A percentile compares a stretch with the other conserved stretches of the same genome.
phyloP scores from a whole-genome alignment of 148 eudicot genomes.

The Salicornia ramosissima region DNA sequence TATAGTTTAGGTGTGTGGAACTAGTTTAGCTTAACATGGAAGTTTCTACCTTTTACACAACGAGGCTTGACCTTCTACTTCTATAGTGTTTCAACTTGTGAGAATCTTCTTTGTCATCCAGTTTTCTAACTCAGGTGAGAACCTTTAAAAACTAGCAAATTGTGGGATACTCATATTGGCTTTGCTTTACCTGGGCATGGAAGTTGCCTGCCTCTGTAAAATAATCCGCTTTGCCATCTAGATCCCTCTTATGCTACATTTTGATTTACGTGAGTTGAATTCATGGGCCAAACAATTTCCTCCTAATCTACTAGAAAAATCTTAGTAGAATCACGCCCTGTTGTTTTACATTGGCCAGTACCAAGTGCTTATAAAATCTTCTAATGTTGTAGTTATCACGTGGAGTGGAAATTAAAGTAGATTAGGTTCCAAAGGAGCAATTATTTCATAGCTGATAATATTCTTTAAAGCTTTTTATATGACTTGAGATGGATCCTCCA shows the following conservation, averaged over 20 bases:
- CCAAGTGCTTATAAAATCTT: not conserved
- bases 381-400: not conserved
- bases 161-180: not conserved
- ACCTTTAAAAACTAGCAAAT: no score
- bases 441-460: no score
- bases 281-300: not conserved
- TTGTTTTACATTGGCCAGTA: not conserved
- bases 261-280: not conserved
- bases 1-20: not conserved
- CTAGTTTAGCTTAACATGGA: constrained; percentile 11
- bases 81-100: not conserved
- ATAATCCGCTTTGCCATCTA: not conserved
- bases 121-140: no score
- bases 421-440: no score
- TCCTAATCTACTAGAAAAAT: not conserved
- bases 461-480: no score
- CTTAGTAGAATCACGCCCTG: not conserved
- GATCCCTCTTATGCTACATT: not conserved
- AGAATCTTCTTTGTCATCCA: no score
- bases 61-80: not conserved
- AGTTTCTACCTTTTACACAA: not conserved
- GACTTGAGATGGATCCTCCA: no score
- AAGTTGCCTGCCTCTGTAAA: not conserved
- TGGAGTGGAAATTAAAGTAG: no score
- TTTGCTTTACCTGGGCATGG: not conserved